These are phyloP conservation scores for Lophium mytilinum DNA, from an alignment of 495 filamentous ascomycete species.

Conservation along the genomic window DNA sequence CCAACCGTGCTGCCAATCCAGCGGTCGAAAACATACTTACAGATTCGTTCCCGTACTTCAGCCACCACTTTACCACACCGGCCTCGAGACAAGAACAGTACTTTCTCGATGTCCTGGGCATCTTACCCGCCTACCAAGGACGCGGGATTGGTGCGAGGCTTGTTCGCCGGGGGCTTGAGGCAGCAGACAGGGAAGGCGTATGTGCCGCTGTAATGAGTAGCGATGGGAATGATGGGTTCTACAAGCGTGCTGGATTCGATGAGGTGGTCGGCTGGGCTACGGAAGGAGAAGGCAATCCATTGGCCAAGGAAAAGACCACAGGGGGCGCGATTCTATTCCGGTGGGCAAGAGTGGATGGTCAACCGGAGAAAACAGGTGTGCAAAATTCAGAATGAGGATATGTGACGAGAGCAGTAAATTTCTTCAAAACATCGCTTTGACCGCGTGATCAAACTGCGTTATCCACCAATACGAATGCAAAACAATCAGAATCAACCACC, in stretches of 20 bases:
- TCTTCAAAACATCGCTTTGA: not conserved
- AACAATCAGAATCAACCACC: no score
- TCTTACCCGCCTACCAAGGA: slow-evolving; percentile 9
- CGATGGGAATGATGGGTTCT: slow-evolving; percentile 14
- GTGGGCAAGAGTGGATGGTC: not conserved
- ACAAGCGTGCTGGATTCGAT: slow-evolving; percentile 10
- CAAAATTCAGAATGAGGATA: not conserved
- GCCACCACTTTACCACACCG: slow-evolving; percentile 6
- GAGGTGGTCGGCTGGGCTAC: not conserved
- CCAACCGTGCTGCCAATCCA: not conserved
- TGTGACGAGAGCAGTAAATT: not conserved
- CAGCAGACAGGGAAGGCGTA: slow-evolving; percentile 8
- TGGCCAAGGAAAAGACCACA: not conserved
- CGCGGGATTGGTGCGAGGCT: slow-evolving; percentile 5
- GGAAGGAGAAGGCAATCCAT: slow-evolving; percentile 8
- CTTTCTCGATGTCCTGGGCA: slow-evolving; percentile 6
- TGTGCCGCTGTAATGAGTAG: slow-evolving; percentile 4
- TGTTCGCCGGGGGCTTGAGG: slow-evolving; percentile 13
- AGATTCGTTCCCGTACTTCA: not conserved
- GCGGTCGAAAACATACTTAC: not conserved
- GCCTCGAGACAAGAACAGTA: slow-evolving; percentile 1
- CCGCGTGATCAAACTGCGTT: not conserved
- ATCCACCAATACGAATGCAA: no score
- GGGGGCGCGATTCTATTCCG: slow-evolving; percentile 12
- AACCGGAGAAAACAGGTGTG: no score